Evolutionary conservation across 75 land plant genomes (phyloP), one percentile per base, ranked within the genome.

Genomic region (Selaginella moellendorffii): DNA sequence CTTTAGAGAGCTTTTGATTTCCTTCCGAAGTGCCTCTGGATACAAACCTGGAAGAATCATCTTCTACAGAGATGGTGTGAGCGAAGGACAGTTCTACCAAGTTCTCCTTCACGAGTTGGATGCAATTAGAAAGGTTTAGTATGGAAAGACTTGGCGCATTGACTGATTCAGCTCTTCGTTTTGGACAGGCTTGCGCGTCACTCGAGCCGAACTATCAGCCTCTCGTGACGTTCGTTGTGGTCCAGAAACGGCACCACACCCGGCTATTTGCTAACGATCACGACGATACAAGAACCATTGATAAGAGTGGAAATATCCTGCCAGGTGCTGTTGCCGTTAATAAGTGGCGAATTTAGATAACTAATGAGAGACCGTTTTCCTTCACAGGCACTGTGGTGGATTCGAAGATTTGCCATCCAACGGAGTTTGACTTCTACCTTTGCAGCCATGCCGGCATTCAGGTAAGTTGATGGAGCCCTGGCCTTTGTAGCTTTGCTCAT

Each of bases 371-470:
- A n/a, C n/a, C n/a, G n/a, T 5, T 36, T 36, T 36, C 46, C 46
- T 36, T 36, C 5, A 36, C 83, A 95, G 99, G 97, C 22, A 95
- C 99, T 0, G 96, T 95, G 29, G 99, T 95, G 18, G 99, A 95
- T 65, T 78, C 96, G 5, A 89, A 88, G 71, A 92, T 92, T 26
- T 92, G 96, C 59, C 98, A 92, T 67, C 98, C 98, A 0, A 92
- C 98, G 19, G 98, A 92, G 51, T 92, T 92, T 69, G 98, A 92
- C 63, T 92, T 92, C 24, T 85, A 85, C 66, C 79, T 93, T 0
- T 93, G 98, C 74, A 89, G 96, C 29, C 98, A 93, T 77, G 98
- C 98, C 63, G 98, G 98, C 1, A 89, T 93, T 31, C 90, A 93
- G 82, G 98, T 86, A 71, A 59, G 51, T 51, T 5, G 5, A 36